Conservation (phyloP, 1,284 basidiomycete genomes). For the Phlebopus sp. region DNA sequence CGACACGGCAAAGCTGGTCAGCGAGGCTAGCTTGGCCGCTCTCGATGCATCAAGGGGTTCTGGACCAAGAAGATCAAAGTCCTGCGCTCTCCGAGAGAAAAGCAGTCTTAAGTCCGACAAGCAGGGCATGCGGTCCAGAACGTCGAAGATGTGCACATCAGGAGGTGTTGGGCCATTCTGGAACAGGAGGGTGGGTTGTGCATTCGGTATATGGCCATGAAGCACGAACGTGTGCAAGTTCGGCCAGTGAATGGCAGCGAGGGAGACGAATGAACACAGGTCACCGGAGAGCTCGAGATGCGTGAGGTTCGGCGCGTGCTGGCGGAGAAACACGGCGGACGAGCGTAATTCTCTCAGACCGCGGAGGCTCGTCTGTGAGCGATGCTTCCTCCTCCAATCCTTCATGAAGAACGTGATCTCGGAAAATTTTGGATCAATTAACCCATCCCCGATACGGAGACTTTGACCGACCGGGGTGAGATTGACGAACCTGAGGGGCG, state of each 20-base stretch:
- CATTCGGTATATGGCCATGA: conserved; percentile 27
- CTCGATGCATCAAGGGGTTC: conserved; percentile 19
- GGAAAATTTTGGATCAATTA: conserved; percentile 31
- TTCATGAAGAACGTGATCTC: conserved; percentile 36
- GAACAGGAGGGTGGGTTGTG: conserved; percentile 14
- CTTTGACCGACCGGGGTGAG: conserved; percentile 30
- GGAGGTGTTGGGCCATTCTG: conserved; percentile 6
- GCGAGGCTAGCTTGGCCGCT: conserved; percentile 28
- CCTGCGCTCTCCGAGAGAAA: conserved; percentile 29
- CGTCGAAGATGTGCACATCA: conserved; percentile 23
- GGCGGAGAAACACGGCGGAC: conserved; percentile 30
- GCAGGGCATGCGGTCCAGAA: conserved; percentile 25
- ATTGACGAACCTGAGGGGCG: conserved; percentile 23
- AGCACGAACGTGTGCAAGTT: conserved; percentile 25
- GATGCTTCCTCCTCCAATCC: conserved; percentile 34
- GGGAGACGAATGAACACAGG: conserved; percentile 24
- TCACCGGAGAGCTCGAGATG: conserved; percentile 31
- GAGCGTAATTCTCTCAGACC: conserved; percentile 30
- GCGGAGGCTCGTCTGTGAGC: conserved; percentile 27
- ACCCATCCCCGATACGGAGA: conserved; percentile 30
- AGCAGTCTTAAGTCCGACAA: conserved; percentile 28
- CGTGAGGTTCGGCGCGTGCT: conserved; percentile 25
- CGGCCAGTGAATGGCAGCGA: conserved; percentile 32
- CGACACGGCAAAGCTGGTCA: conserved; percentile 34
- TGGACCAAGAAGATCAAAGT: conserved; percentile 27